Evolutionary conservation across 495 filamentous ascomycete genomes (phyloP), one percentile per base, ranked within the genome.

Genomic region (Podospora appendiculata): DNA sequence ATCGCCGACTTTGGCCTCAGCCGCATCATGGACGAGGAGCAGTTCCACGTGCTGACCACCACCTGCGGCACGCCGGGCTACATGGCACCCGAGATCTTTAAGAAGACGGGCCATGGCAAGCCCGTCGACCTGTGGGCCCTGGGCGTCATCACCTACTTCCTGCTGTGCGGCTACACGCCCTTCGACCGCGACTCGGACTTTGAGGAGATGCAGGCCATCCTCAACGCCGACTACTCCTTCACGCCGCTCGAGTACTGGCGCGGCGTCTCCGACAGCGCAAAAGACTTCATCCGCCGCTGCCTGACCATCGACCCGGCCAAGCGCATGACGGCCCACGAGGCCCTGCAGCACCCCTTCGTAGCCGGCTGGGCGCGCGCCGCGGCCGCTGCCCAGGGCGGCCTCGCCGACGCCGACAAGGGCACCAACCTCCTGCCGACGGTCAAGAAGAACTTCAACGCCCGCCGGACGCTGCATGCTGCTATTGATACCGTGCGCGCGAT

Each of bases 391-490:
- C 60, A 51, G 6, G 52, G 39, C 17, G 61, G 90, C 40, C 10
- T 10, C 13, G 36, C 14, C 6, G 62, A 53, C 4, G 52, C 41
- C 18, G 61, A 90, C 41, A 90, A 90, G 57, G 93, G 96, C 67
- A 75, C 80, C 45, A 93, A 98, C 72, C 74, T 98, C 48, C 74
- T 97, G 54, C 93, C 93, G 1, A 87, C 84, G 3, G 88, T 98
- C 56, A 94, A 94, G 81, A 96, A 96, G 83, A 98, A 98, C 72
- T 98, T 98, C 77, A 98, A 98, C 59, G 93, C 93, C 8, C 78
- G 92, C 32, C 78, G 90, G 52, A 97, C 92, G 8, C 76, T 98
- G 48, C 93, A 97, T 69, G 90, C 91, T 11, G 93, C 93, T 32
- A 97, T 98, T 66, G 93, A 98, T 67, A 96, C 94, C 0, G 90